Conservation (phyloP, 345 rosid species). For the Erucastrum elatum region DNA sequence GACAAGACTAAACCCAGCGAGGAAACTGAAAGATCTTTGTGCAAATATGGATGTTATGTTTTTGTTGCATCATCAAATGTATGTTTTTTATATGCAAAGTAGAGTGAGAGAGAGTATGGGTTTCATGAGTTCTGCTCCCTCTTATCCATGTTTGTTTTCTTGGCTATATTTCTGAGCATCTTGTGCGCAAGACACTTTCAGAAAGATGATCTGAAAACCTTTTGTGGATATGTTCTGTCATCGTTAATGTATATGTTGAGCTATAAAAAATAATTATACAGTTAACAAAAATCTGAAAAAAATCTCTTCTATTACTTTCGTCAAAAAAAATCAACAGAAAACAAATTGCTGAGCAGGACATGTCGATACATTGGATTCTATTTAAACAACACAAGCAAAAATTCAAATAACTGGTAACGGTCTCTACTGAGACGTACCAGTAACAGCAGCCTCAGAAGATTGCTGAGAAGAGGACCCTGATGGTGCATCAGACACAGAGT, state of each 20-base stretch:
- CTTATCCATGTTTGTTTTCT: no score
- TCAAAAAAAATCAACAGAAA: neutral
- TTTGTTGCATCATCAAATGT: no score
- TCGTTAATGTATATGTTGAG: neutral
- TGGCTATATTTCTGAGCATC: no score
- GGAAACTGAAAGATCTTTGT: no score
- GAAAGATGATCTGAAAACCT: neutral
- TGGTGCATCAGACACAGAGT: slow-evolving; percentile 10
- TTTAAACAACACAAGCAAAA: neutral
- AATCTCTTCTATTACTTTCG: neutral
- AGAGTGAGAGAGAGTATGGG: no score
- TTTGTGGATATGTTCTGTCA: neutral
- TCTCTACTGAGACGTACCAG: slow-evolving; percentile 3
- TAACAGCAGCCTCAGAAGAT: slow-evolving; percentile 8
- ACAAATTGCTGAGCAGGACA: neutral
- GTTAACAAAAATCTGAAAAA: neutral
- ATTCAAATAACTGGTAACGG: neutral
- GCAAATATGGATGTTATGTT: neutral
- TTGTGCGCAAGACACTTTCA: no score
- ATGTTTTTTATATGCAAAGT: no score
- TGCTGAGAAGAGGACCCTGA: slow-evolving; percentile 20
- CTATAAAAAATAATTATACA: neutral
- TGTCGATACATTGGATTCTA: neutral
- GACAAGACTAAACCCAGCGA: no score
- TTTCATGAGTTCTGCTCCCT: no score